Evolutionary conservation across 305 asterid species (phyloP).

Genomic region (Euphrasia arctica): DNA sequence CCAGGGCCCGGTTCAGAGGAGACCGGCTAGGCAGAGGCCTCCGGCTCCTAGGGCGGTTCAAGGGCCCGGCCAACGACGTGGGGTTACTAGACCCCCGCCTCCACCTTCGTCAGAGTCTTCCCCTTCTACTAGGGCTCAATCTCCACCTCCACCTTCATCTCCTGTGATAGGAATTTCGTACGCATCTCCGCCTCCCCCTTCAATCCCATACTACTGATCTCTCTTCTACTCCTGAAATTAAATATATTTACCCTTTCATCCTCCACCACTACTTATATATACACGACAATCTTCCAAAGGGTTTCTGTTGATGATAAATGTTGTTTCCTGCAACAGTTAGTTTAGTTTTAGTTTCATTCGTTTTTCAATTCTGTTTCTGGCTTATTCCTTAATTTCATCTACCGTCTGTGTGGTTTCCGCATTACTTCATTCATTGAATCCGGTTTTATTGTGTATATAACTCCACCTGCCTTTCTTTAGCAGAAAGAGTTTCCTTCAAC

Average conservation of each 20-base stretch:
- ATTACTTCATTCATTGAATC: slow-evolving; percentile 29
- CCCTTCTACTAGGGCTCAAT: slow-evolving; percentile 30
- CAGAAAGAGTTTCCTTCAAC: too few relatives aligned
- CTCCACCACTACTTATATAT: background rate
- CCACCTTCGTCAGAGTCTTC: slow-evolving; percentile 47
- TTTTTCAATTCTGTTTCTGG: slow-evolving; percentile 32
- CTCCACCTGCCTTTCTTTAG: slow-evolving; percentile 25
- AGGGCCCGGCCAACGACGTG: slow-evolving; percentile 29
- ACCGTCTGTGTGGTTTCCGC: background rate
- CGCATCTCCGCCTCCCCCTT: slow-evolving; percentile 92
- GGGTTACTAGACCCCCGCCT: slow-evolving; percentile 40
- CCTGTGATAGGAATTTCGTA: slow-evolving; percentile 46
- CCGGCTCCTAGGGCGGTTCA: slow-evolving; percentile 33
- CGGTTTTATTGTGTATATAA: slow-evolving; percentile 33
- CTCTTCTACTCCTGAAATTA: background rate
- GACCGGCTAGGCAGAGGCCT: slow-evolving; percentile 26
- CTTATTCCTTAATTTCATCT: slow-evolving; percentile 24
- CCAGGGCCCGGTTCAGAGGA: background rate
- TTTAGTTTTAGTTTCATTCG: slow-evolving; percentile 31
- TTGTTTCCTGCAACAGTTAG: slow-evolving; percentile 26
- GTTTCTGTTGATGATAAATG: too few relatives aligned
- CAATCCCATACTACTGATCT: slow-evolving; percentile 63
- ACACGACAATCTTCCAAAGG: too few relatives aligned
- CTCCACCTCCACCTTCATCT: slow-evolving; percentile 42
- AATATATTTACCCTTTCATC: background rate